A percentile compares a stretch with the other conserved stretches of the same genome.
phyloP scores from a whole-genome alignment of 768 basidiomycete species.

The Boletus rufocinnamomeus region DNA sequence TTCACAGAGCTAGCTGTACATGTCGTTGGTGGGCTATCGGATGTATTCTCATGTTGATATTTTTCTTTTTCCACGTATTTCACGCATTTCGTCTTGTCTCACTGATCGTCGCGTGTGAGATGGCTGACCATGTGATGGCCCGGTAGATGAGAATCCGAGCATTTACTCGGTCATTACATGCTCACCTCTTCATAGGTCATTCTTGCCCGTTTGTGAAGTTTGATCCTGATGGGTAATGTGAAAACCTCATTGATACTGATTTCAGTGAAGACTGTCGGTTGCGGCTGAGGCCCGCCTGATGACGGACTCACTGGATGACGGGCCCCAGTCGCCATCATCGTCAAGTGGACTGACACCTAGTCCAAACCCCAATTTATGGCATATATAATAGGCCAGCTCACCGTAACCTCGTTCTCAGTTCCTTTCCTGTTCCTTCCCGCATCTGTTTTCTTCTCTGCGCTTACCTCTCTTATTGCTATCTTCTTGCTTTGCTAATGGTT shows the following conservation, averaged over 20 bases:
- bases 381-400: constrained; percentile 9
- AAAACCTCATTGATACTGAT: neutral
- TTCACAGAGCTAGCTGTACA: constrained; percentile 31
- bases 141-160: neutral
- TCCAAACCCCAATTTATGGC: neutral
- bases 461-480: neutral
- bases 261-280: neutral
- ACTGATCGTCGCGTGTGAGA: constrained; percentile 5
- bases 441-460: neutral
- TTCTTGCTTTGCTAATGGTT: constrained; percentile 7
- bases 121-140: constrained; percentile 1
- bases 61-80: constrained; percentile 7
- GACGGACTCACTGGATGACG: neutral
- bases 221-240: constrained; percentile 3
- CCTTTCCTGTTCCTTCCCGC: neutral
- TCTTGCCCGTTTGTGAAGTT: neutral
- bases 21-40: constrained; percentile 12
- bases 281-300: neutral
- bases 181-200: constrained; percentile 4
- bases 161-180: neutral
- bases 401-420: neutral
- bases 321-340: neutral
- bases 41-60: constrained; percentile 21
- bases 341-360: neutral
- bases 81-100: constrained; percentile 6